Percentiles rank a stretch among this genome's conserved stretches.
Evolutionary conservation across 2,329 filamentous ascomycete genomes (phyloP).

Genomic region (Volutella citrinella): DNA sequence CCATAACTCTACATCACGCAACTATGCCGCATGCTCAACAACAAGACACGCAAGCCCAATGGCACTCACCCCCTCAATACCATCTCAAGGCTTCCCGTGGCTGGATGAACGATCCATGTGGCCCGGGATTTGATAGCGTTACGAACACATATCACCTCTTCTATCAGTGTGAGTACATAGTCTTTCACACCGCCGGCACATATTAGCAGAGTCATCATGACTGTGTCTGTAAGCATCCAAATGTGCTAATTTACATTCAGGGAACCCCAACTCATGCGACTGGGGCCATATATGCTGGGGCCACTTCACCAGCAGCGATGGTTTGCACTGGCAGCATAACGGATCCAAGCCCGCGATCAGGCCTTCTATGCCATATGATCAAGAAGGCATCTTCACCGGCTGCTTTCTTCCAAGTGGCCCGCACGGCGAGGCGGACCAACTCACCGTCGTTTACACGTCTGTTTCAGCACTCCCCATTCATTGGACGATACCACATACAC

Average conservation of each 20-base stretch:
- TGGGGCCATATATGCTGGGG: constrained; percentile 47
- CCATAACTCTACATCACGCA: too few relatives aligned
- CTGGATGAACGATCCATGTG: constrained; percentile 24
- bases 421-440: constrained; percentile 33
- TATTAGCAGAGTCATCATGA: too few relatives aligned
- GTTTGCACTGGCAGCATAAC: constrained; percentile 41
- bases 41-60: too few relatives aligned
- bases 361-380: constrained; percentile 42
- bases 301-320: constrained; percentile 43
- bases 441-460: constrained; percentile 34
- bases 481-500: constrained; percentile 37
- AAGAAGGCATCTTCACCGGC: constrained; percentile 51
- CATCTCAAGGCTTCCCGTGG: constrained; percentile 20
- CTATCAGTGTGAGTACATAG: constrained; percentile 18
- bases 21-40: too few relatives aligned
- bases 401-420: constrained; percentile 47
- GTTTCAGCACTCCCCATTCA: constrained; percentile 32
- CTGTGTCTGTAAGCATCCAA: too few relatives aligned
- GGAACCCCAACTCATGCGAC: constrained; percentile 34
- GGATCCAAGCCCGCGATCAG: constrained; percentile 31
- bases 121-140: constrained; percentile 17
- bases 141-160: constrained; percentile 23
- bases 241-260: constrained; percentile 11
- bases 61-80: constrained; percentile 17
- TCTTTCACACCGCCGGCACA: too few relatives aligned